Percentiles rank a stretch among this genome's conserved stretches.
phyloP scores from a whole-genome alignment of 805 yeast species.

The Candida piceae region DNA sequence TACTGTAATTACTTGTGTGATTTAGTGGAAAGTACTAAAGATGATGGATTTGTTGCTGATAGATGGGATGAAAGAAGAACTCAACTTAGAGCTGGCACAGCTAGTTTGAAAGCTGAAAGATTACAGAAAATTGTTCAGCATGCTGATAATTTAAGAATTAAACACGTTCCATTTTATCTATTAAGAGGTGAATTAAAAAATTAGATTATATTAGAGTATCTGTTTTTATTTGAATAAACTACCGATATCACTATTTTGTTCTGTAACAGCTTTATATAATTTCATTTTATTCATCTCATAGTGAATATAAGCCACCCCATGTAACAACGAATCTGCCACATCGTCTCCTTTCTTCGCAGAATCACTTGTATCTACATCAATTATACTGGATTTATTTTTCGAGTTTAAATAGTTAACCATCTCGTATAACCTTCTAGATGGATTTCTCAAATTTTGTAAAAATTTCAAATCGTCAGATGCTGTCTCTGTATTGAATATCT shows the following conservation, averaged over 20 bases:
- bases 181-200: conserved; percentile 14
- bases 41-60: conserved; percentile 29
- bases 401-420: conserved; percentile 22
- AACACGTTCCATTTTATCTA: conserved; percentile 23
- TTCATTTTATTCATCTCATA: conserved; percentile 35
- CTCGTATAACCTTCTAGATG: conserved; percentile 24
- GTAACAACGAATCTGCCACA: conserved; percentile 59
- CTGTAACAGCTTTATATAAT: conserved; percentile 5
- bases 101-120: conserved; percentile 25
- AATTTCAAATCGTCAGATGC: neutral
- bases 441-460: conserved; percentile 5
- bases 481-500: neutral
- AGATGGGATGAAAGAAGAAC: conserved; percentile 25
- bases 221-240: no score
- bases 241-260: no score
- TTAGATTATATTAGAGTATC: no score
- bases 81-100: conserved; percentile 23
- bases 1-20: conserved; percentile 45
- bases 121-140: conserved; percentile 24
- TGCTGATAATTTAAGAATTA: conserved; percentile 21
- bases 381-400: conserved; percentile 6
- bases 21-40: conserved; percentile 32
- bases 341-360: conserved; percentile 51
- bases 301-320: conserved; percentile 45
- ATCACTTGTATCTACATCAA: conserved; percentile 10